Evolutionary conservation across 1,139 yeast genomes (phyloP).

Genomic region (Protomyces gravidus): DNA sequence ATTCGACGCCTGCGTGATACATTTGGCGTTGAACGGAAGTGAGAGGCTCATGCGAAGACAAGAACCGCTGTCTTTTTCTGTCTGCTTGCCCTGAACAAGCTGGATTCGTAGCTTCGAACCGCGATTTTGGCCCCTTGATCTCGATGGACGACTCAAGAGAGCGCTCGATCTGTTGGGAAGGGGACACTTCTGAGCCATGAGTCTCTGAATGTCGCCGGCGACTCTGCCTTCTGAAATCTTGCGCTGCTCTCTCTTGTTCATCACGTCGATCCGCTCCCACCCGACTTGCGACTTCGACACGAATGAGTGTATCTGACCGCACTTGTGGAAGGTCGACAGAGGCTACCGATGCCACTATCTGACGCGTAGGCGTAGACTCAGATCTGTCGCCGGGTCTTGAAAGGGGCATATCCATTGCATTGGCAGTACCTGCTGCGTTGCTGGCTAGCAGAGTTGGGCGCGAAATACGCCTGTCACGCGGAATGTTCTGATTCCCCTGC

Average conservation of each 20-base stretch:
- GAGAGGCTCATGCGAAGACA: constrained; percentile 12
- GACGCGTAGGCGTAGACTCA: too few species aligned
- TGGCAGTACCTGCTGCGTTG: background rate
- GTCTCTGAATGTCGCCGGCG: background rate
- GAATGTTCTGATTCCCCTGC: background rate
- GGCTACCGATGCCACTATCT: too few species aligned
- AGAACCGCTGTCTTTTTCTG: background rate
- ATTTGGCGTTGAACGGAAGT: background rate
- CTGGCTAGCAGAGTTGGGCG: background rate
- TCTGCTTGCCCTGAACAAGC: background rate
- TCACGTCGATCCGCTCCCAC: background rate
- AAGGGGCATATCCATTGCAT: background rate
- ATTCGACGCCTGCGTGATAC: constrained; percentile 5
- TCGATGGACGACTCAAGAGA: too few species aligned
- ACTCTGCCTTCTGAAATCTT: background rate
- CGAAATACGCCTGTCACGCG: background rate
- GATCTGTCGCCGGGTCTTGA: too few species aligned
- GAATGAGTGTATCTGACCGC: background rate
- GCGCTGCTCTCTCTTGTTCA: background rate
- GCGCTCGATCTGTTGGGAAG: background rate
- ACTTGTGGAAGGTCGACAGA: too few species aligned
- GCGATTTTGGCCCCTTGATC: too few species aligned
- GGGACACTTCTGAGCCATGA: background rate
- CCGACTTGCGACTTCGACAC: background rate
- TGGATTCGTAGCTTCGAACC: background rate